Base-by-base conservation (phyloP, 1,284 basidiomycete genomes). In the Austroboletus novae-zelandiae region DNA sequence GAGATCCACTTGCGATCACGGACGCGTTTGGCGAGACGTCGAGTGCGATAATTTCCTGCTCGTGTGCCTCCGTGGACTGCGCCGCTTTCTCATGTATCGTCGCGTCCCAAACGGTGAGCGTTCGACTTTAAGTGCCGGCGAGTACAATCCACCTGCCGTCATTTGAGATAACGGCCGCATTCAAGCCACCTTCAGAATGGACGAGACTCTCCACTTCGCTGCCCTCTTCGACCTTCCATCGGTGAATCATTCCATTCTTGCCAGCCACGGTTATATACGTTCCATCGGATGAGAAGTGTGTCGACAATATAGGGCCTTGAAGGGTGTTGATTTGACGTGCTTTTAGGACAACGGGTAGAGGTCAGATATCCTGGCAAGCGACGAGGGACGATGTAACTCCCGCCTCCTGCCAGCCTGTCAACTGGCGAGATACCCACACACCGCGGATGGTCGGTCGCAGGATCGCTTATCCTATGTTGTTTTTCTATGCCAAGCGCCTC, bases 1-100 rank as follows among this genome's bases (percentile, higher is more conserved):
- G 48, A 7, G 59, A 57, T 18, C 61, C 59, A 45, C 54, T 62
- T 34, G 59, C 61, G 7, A 61, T 43, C 40, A 47, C 64, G 3
- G 43, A 50, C 15, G 32, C 23, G 30, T 60, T 52, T 14, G n/a
- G 32, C 1, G 59, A 64, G 3, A 64, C 49, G 32, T 60, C 61
- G 15, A 64, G 57, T 7, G 51, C 40, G 14, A 52, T 55, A 8
- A 61, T 61, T 29, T 45, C 49, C 31, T 57, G 48, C 3, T 50
- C 43, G 36, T 62, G 57, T n/a, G 40, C 46, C 9, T 48, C 59
- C 14, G 20, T 23, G 34, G 47, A 60, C 37, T 58, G 50, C 36
- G 37, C 25, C 30, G 43, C 32, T 29, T 8, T 55, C 45, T 46
- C 34, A 13, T 31, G 43, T 6, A 48, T 52, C 10, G 13, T 37